phyloP scores from a whole-genome alignment of 2,329 filamentous ascomycete genomes.

The Diaporthe sp. region DNA sequence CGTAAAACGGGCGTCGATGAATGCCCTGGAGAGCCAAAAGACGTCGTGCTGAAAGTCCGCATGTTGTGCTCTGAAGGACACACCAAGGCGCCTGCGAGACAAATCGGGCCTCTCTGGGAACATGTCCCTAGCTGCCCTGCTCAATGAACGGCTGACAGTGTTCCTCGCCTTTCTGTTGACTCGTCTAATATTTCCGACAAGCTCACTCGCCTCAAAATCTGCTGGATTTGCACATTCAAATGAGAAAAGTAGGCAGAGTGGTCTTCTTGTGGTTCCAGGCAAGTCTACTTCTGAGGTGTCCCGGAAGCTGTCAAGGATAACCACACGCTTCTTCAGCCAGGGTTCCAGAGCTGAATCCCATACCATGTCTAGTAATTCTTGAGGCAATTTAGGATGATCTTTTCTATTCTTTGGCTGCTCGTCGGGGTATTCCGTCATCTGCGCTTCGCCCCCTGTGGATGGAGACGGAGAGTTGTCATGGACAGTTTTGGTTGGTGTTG shows the following conservation, averaged over 20 bases:
- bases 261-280: too few species aligned
- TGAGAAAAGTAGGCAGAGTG: background rate
- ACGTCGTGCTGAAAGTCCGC: background rate
- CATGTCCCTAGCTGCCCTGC: background rate
- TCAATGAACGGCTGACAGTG: background rate
- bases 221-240: background rate
- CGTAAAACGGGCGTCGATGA: background rate
- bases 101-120: background rate
- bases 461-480: background rate
- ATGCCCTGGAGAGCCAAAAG: background rate
- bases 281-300: accelerated
- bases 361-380: background rate
- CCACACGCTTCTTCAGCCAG: background rate
- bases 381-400: background rate
- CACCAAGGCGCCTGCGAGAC: background rate
- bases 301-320: background rate
- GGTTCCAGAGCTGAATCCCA: background rate
- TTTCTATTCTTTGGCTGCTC: background rate
- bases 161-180: background rate
- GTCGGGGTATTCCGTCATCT: background rate
- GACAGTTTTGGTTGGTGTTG: background rate
- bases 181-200: background rate
- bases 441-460: background rate
- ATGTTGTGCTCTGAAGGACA: background rate
- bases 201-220: background rate